These are phyloP conservation scores for Penicillium antarcticum DNA, from an alignment of 495 filamentous ascomycete genomes.

Conservation along the genomic window DNA sequence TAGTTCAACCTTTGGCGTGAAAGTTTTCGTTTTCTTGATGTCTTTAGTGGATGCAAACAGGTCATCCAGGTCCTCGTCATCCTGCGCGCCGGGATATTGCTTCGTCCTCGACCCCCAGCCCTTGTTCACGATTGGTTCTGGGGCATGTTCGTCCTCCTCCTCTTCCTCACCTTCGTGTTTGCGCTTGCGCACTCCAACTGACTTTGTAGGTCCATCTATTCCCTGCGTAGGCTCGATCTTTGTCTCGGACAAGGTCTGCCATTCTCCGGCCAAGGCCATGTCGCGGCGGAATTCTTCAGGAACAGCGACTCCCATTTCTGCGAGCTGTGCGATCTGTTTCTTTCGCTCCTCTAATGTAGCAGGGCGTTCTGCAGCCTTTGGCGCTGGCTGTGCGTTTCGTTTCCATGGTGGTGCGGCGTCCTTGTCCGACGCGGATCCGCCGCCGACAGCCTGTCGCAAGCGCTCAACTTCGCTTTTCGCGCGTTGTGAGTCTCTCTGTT, in stretches of 20 bases:
- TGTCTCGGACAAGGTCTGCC: slow-evolving; percentile 67
- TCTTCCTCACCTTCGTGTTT: slow-evolving; percentile 57
- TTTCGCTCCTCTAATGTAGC: slow-evolving; percentile 69
- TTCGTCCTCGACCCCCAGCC: slow-evolving; percentile 74
- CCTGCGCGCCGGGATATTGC: slow-evolving; percentile 55
- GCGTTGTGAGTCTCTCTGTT: slow-evolving; percentile 71
- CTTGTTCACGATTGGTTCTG: slow-evolving; percentile 59
- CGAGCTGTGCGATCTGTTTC: slow-evolving; percentile 80
- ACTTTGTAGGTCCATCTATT: slow-evolving; percentile 26
- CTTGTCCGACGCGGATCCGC: slow-evolving; percentile 27
- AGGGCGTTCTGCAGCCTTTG: slow-evolving; percentile 24
- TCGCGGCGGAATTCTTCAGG: slow-evolving; percentile 75
- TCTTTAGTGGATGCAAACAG: slow-evolving; percentile 56
- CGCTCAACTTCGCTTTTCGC: slow-evolving; percentile 85
- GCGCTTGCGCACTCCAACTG: slow-evolving; percentile 63
- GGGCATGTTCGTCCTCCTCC: slow-evolving; percentile 57
- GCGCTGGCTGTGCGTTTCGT: slow-evolving; percentile 17
- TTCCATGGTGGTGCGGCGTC: slow-evolving; percentile 22
- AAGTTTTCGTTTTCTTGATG: slow-evolving; percentile 39
- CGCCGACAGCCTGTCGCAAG: slow-evolving; percentile 70
- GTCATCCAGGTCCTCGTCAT: slow-evolving; percentile 66
- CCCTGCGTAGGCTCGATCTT: slow-evolving; percentile 44
- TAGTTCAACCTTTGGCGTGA: background rate
- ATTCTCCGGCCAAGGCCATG: slow-evolving; percentile 88
- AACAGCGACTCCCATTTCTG: slow-evolving; percentile 79